phyloP scores from a whole-genome alignment of 148 eudicot genomes.

The Vaccinium vitisidaea region DNA sequence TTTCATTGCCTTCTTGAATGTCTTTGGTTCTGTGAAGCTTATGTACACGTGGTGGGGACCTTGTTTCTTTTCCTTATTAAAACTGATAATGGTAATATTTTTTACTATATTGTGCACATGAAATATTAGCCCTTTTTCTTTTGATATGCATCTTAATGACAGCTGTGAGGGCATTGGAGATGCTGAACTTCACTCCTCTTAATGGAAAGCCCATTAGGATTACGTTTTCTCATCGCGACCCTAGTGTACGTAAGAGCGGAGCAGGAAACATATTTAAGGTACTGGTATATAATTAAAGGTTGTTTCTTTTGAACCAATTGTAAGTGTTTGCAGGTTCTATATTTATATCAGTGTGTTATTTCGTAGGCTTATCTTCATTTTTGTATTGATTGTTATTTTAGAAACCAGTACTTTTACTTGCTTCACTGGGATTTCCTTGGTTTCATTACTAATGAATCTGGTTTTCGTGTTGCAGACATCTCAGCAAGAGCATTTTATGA shows the following conservation, averaged over 20 bases:
- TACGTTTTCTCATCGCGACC: slow-evolving; percentile 82
- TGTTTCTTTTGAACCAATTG: too few species aligned
- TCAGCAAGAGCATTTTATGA: too few species aligned
- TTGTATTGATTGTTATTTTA: too few species aligned
- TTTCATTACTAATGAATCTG: too few species aligned
- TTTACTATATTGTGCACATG: not conserved
- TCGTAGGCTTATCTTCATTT: too few species aligned
- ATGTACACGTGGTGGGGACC: not conserved
- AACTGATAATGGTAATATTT: not conserved
- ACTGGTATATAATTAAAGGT: not conserved
- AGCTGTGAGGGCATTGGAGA: slow-evolving; percentile 74
- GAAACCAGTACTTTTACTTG: too few species aligned
- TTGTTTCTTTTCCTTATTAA: not conserved
- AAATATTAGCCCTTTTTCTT: not conserved
- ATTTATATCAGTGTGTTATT: too few species aligned
- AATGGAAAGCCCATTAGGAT: slow-evolving; percentile 78
- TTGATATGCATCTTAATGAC: slow-evolving; percentile 16
- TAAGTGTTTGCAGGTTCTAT: too few species aligned
- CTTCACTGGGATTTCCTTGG: too few species aligned
- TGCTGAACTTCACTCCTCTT: slow-evolving; percentile 69
- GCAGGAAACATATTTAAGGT: slow-evolving; percentile 93
- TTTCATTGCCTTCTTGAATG: not conserved
- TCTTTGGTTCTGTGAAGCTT: not conserved
- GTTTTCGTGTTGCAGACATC: too few species aligned
- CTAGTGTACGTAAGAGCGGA: slow-evolving; percentile 69